phyloP scores from a whole-genome alignment of 2,329 filamentous ascomycete genomes.

The Cladophialophora yegresii region DNA sequence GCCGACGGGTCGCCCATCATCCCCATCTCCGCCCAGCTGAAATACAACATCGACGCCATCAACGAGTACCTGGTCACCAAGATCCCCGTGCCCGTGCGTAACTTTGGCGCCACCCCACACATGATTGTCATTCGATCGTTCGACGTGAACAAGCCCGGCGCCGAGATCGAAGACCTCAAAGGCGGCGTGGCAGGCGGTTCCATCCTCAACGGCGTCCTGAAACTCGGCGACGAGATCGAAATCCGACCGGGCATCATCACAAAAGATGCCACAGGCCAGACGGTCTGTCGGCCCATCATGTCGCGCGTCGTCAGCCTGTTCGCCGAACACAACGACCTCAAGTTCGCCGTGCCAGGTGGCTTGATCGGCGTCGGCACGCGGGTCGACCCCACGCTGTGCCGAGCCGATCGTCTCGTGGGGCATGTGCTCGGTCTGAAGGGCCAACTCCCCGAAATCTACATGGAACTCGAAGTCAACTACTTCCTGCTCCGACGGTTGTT shows the following conservation, averaged over 20 bases:
- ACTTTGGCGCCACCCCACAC: conserved; percentile 89
- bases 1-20: conserved; percentile 94
- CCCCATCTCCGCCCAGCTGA: conserved; percentile 94
- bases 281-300: conserved; percentile 97
- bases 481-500: conserved; percentile 92
- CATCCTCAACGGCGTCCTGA: conserved; percentile 94
- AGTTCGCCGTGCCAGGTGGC: conserved; percentile 96
- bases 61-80: conserved; percentile 94
- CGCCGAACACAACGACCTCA: conserved; percentile 96
- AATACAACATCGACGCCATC: conserved; percentile 99
- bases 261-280: conserved; percentile 87
- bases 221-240: conserved; percentile 96
- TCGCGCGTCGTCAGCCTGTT: conserved; percentile 92
- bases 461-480: conserved; percentile 98
- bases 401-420: conserved; percentile 97
- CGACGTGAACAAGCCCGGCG: conserved; percentile 99
- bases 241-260: conserved; percentile 98
- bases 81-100: conserved; percentile 86
- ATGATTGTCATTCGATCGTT: conserved; percentile 99
- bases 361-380: conserved; percentile 97
- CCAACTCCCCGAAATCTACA: conserved; percentile 93
- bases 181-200: conserved; percentile 97
- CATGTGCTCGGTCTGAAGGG: conserved; percentile 96
- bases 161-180: conserved; percentile 97
- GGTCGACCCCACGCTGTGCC: conserved; percentile 95